These are phyloP conservation scores for Suillus alpinus DNA, from an alignment of 768 basidiomycete species.

Conservation along the genomic window DNA sequence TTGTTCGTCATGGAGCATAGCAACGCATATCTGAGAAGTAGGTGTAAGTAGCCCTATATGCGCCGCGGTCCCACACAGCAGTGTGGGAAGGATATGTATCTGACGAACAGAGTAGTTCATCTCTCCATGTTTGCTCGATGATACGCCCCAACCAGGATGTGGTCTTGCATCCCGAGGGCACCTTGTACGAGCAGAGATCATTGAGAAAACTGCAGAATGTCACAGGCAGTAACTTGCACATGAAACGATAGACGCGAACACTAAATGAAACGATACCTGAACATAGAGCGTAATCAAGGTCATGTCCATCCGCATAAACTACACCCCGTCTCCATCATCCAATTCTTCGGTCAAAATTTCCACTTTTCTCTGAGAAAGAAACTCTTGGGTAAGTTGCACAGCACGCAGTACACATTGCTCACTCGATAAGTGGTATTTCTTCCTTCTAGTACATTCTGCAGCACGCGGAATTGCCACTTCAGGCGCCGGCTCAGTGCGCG, in stretches of 20 bases:
- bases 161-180: slow-evolving; percentile 63
- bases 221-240: not conserved
- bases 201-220: slow-evolving; percentile 3
- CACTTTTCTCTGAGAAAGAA: slow-evolving; percentile 51
- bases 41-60: not conserved
- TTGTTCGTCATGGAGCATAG: not conserved
- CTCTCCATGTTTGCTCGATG: slow-evolving; percentile 61
- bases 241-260: slow-evolving; percentile 4
- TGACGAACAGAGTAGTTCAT: slow-evolving; percentile 4
- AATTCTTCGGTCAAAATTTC: slow-evolving; percentile 59
- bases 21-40: not conserved
- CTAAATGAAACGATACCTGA: slow-evolving; percentile 7
- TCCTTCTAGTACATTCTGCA: slow-evolving; percentile 64
- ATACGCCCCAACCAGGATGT: slow-evolving; percentile 70
- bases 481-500: slow-evolving; percentile 52
- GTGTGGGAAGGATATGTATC: no score
- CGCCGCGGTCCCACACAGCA: not conserved
- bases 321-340: slow-evolving; percentile 60
- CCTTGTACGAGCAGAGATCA: slow-evolving; percentile 65
- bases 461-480: slow-evolving; percentile 66
- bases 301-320: slow-evolving; percentile 10
- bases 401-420: slow-evolving; percentile 20
- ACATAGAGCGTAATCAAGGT: not conserved
- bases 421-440: slow-evolving; percentile 66
- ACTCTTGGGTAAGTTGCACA: slow-evolving; percentile 8